Evolutionary conservation across 768 basidiomycete species (phyloP), one percentile per base, ranked within the genome.

Genomic region (Mycena leptocephala): DNA sequence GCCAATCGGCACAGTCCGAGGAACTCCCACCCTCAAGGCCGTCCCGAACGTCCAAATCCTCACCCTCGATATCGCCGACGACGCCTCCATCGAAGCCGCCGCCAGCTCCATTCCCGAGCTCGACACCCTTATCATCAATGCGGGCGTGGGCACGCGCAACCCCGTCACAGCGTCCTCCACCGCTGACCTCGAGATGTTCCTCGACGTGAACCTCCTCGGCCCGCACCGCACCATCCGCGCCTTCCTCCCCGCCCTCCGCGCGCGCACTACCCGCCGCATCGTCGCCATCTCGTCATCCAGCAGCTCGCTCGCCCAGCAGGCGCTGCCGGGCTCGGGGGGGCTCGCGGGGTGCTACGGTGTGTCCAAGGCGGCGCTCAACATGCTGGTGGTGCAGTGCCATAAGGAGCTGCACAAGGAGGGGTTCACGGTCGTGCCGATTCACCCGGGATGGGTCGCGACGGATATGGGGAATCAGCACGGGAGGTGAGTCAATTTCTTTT

Each of bases 61-160:
- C 35, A 51, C 65, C 48, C 61, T 79, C 41, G 78, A 79, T 56
- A 70, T 79, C 20, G 26, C 70, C 28, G 56, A 72, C 62, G 76
- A 77, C 1, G 73, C 63, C n/a, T 79, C 78, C 32, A 48, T 79
- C 43, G 28, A 41, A 16, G 53, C 67, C 14, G 76, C 74, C 0
- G 78, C 73, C 13, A 30, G 55, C 28, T 20, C 41, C 0, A 71
- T 79, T 35, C 76, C 76, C 9, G 76, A 79, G 66, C 56, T 79
- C 46, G 78, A 79, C 62, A 75, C 74, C 35, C 64, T 79, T 64
- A 77, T 79, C 55, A 67, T 79, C 22, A 79, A 79, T 64, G 78
- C 70, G 6, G 78, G 62, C 13, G 70, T 77, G 64, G 78, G 78
- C 20, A 65, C 46, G 26, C 63, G 66, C 46, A 74, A 77, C 46